These are phyloP conservation scores for Cladophialophora exuberans DNA, from an alignment of 2,329 filamentous ascomycete species.

Conservation along the genomic window DNA sequence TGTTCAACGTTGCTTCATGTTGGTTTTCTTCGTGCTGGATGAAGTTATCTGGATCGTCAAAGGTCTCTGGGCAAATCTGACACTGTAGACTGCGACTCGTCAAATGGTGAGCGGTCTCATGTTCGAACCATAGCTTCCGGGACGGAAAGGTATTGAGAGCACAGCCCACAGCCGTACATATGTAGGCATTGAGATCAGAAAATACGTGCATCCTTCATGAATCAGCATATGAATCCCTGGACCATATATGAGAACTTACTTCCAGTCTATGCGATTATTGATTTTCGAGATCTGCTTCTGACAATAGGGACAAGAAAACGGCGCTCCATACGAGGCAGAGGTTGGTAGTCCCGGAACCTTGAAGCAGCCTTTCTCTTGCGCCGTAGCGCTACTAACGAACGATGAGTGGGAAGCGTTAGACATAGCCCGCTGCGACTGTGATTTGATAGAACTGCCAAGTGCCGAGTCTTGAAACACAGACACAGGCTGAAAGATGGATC, in stretches of 20 bases:
- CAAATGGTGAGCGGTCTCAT: not conserved
- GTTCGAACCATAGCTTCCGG: not conserved
- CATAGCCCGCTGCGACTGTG: conserved; percentile 14
- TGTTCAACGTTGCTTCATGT: not conserved
- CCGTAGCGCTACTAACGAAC: conserved; percentile 26
- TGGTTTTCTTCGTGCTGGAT: not conserved
- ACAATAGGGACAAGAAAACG: conserved; percentile 30
- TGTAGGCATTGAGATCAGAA: conserved; percentile 31
- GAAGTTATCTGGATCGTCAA: not conserved
- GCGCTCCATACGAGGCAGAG: not conserved
- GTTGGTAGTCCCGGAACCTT: conserved; percentile 24
- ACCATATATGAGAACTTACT: conserved; percentile 15
- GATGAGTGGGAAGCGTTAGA: conserved; percentile 27
- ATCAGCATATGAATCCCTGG: not conserved
- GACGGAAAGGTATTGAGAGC: not conserved
- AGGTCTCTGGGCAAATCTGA: not conserved
- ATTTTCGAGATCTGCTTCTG: conserved; percentile 2
- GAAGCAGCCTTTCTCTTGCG: not conserved
- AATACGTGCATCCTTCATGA: conserved; percentile 24
- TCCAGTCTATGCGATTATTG: conserved; percentile 29
- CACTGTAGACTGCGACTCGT: not conserved
- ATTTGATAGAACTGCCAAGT: conserved; percentile 24
- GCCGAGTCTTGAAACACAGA: conserved; percentile 31
- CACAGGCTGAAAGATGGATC: not conserved
- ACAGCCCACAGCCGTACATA: conserved; percentile 30